Base-by-base conservation (phyloP, 805 yeast genomes). In the Ogataea corticis region DNA sequence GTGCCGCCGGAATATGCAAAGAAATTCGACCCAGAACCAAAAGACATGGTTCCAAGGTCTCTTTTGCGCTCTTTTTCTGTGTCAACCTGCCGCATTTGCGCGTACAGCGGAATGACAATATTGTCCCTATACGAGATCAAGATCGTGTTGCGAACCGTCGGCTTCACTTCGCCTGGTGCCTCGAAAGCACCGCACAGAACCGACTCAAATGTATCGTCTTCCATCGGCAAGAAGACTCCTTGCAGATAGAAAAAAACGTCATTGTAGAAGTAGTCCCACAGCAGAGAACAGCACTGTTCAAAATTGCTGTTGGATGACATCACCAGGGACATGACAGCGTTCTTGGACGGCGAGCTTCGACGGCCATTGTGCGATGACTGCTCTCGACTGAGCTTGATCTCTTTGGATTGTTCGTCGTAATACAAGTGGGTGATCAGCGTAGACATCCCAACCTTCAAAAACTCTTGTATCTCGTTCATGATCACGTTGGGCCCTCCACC, bases 211-310 rank as follows among this genome's bases (percentile, higher is more conserved):
- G 58, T 57, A 23, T 61, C 82, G 15, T 67, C 56, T 45, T 80
- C 82, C 17, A 85, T 56, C 0, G 91, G 91, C 28, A 82, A 52
- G 38, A 85, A 74, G 0, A 81, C 73, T 0, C 85, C 85, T 48
- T 81, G 76, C 15, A 83, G 65, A 55, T 80, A 80, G 42, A 80
- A 81, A 41, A 77, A 71, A 2, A 81, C 73, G 31, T 75, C 72
- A n/a, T 69, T 68, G 50, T 75, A 77, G 58, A 83, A 84, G 19
- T 66, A 65, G 14, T 72, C 73, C 90, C 90, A 84, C 2, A 80
- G 68, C 1, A 70, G 56, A 2, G 75, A 67, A 66, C 66, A 56
- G 65, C 64, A 69, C 59, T 38, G 67, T 54, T 52, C 57, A 42
- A 62, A 62, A 19, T 52, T 67, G 3, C 38, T 14, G 16, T 45